Conservation (phyloP, 1,284 basidiomycete genomes). For the Fereydounia khargensis region DNA sequence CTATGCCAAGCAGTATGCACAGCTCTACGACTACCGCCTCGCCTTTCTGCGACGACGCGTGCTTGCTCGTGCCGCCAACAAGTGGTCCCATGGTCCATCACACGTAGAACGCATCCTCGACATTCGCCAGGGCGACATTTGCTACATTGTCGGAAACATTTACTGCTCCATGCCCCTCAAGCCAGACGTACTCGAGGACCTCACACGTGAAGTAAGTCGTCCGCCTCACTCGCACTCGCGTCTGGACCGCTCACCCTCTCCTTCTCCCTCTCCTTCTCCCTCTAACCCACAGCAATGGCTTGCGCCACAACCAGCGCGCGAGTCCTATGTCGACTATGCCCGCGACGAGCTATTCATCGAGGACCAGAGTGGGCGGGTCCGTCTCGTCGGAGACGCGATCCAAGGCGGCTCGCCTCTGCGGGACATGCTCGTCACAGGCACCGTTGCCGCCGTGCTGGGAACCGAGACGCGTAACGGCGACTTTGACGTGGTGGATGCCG, state of each 20-base stretch:
- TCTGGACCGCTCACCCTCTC: background rate
- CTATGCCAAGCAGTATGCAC: slow-evolving; percentile 50
- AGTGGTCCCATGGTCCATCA: slow-evolving; percentile 58
- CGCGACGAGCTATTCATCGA: slow-evolving; percentile 85
- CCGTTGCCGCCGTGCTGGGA: slow-evolving; percentile 84
- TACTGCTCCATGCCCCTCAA: slow-evolving; percentile 99
- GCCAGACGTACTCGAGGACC: slow-evolving; percentile 91
- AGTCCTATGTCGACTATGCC: slow-evolving; percentile 63
- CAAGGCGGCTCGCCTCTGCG: slow-evolving; percentile 18
- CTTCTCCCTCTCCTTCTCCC: background rate
- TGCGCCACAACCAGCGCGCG: slow-evolving; percentile 67
- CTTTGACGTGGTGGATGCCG: slow-evolving; percentile 89
- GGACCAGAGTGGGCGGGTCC: slow-evolving; percentile 89
- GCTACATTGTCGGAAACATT: slow-evolving; percentile 88
- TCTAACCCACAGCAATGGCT: slow-evolving; percentile 71
- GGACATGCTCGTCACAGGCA: slow-evolving; percentile 55
- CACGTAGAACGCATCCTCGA: slow-evolving; percentile 83
- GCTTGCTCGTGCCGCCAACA: slow-evolving; percentile 20
- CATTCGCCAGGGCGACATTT: slow-evolving; percentile 76
- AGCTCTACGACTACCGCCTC: slow-evolving; percentile 55
- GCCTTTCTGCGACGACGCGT: slow-evolving; percentile 48
- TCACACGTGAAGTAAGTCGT: slow-evolving; percentile 75
- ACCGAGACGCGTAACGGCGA: slow-evolving; percentile 84
- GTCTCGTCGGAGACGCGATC: slow-evolving; percentile 71
- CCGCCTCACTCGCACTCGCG: background rate